These are phyloP conservation scores for Colletotrichum musae DNA, from an alignment of 2,329 filamentous ascomycete species.

Conservation along the genomic window DNA sequence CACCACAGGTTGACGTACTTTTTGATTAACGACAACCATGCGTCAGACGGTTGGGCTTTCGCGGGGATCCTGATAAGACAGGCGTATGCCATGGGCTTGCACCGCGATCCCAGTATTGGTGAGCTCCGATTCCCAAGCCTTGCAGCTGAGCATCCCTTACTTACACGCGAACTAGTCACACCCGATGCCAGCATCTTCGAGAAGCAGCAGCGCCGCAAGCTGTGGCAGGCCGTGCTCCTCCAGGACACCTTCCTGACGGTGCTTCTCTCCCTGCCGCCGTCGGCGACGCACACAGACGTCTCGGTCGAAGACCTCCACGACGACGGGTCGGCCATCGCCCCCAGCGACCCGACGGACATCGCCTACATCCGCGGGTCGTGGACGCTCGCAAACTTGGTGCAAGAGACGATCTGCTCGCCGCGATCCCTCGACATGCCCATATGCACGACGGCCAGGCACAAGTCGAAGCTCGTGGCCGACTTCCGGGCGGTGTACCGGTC, in stretches of 20 bases:
- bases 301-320: conserved; percentile 80
- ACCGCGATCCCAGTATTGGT: conserved; percentile 83
- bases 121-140: conserved; percentile 39
- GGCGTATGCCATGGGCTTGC: conserved; percentile 85
- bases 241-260: conserved; percentile 88
- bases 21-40: conserved; percentile 88
- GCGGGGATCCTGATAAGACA: conserved; percentile 83
- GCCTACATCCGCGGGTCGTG: conserved; percentile 83
- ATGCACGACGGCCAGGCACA: conserved; percentile 76
- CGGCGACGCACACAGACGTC: conserved; percentile 84
- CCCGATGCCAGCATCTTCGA: conserved; percentile 78
- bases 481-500: conserved; percentile 81
- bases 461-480: conserved; percentile 77
- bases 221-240: conserved; percentile 86
- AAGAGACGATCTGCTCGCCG: conserved; percentile 82
- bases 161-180: conserved; percentile 59
- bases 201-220: conserved; percentile 83
- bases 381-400: conserved; percentile 84
- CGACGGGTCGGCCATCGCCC: conserved; percentile 70
- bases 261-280: conserved; percentile 82
- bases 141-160: conserved; percentile 37
- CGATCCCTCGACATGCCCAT: conserved; percentile 82
- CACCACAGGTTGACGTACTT: conserved; percentile 76
- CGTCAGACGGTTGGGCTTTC: conserved; percentile 87
- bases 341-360: conserved; percentile 75